Percentiles rank a stretch among this genome's conserved stretches.
Evolutionary conservation across 2,329 filamentous ascomycete species (phyloP).

Genomic region (Aspergillus pseudoglaucus): DNA sequence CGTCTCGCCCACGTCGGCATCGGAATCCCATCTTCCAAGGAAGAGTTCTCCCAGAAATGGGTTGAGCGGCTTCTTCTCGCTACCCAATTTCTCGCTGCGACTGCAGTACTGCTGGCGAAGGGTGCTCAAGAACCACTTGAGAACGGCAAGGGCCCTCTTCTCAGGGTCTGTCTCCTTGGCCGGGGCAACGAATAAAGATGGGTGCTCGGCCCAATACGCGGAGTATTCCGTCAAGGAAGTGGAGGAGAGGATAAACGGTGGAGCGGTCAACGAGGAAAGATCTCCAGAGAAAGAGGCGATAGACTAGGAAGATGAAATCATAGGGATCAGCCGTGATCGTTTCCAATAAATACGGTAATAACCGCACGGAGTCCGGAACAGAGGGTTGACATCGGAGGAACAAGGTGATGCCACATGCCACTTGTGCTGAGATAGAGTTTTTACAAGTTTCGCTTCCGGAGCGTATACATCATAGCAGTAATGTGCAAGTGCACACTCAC

Average conservation of each 20-base stretch:
- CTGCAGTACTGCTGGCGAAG: constrained; percentile 77
- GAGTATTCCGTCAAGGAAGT: constrained; percentile 76
- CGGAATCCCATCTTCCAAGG: constrained; percentile 81
- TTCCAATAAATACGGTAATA: neutral
- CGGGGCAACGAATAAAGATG: constrained; percentile 71
- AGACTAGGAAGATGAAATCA: constrained; percentile 37
- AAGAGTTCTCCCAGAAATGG: constrained; percentile 95
- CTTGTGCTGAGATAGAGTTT: neutral
- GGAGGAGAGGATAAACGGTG: constrained; percentile 73
- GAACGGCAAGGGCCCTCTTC: constrained; percentile 77
- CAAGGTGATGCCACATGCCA: neutral
- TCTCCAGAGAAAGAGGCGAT: constrained; percentile 79
- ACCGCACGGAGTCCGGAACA: neutral
- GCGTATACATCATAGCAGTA: neutral
- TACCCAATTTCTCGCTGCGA: constrained; percentile 72
- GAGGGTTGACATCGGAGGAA: neutral
- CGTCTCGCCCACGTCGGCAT: constrained; percentile 63
- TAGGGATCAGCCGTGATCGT: neutral
- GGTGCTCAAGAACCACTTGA: constrained; percentile 93
- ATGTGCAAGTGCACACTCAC: constrained; percentile 16
- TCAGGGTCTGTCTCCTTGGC: constrained; percentile 70
- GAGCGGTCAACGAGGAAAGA: constrained; percentile 71
- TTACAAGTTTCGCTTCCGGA: neutral
- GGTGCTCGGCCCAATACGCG: constrained; percentile 76
- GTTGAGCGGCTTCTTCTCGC: constrained; percentile 96